A percentile compares a stretch with the other conserved stretches of the same genome.
phyloP scores from a whole-genome alignment of 129 eudicot species.

The Escallonia herrerae region DNA sequence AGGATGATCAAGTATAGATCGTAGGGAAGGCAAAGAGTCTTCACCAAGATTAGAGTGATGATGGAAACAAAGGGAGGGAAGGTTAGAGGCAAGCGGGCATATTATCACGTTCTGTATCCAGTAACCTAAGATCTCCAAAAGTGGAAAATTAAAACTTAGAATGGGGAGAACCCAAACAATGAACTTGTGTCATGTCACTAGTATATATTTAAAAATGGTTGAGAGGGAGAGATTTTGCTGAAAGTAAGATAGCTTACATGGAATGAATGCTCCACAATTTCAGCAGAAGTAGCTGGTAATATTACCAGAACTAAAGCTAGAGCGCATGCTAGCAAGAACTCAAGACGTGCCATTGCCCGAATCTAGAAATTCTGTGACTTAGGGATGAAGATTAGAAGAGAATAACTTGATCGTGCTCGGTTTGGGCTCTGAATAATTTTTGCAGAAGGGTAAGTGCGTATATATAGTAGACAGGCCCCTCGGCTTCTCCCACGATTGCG shows the following conservation, averaged over 20 bases:
- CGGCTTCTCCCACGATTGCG: constrained; percentile 14
- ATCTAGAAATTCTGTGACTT: not conserved
- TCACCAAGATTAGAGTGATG: no score
- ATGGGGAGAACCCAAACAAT: no score
- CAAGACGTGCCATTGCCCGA: constrained; percentile 9
- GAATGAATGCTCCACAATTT: constrained; percentile 41
- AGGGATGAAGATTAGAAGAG: not conserved
- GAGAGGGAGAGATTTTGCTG: not conserved
- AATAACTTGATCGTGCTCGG: not conserved
- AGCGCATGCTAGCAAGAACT: constrained; percentile 10
- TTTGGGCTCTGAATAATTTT: not conserved
- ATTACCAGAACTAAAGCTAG: constrained; percentile 15
- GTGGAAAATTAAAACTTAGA: no score
- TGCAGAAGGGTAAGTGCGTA: not conserved
- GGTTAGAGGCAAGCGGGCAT: no score
- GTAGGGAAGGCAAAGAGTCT: no score
- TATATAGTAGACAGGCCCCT: not conserved
- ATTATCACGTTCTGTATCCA: no score
- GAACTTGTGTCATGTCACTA: not conserved
- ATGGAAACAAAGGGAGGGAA: not conserved
- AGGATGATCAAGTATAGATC: no score
- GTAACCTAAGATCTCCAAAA: no score
- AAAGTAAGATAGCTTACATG: constrained; percentile 14
- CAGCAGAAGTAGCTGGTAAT: constrained; percentile 28
- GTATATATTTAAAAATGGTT: not conserved